Evolutionary conservation across 139 green algal species (phyloP), one percentile per base, ranked within the genome.

Genomic region (Auxenochlorella pyrenoidosa): DNA sequence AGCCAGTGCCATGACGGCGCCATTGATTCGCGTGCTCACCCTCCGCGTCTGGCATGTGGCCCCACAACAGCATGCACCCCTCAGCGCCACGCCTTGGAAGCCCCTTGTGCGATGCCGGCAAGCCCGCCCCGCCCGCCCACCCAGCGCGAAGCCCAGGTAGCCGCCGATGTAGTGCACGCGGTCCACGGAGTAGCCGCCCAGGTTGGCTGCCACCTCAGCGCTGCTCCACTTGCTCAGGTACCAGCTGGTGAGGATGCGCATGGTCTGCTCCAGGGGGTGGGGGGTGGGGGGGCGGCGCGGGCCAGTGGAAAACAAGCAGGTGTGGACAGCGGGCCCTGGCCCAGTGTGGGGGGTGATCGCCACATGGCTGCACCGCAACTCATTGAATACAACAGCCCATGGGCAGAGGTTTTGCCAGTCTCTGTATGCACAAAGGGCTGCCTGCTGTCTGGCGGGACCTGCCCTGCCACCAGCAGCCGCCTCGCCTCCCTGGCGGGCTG

Each of bases 241-340:
- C 91, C 91, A 94, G 85, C 91, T 93, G 75, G 91, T 94, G 41
- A 94, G 84, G 34, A 93, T 84, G 59, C 88, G 86, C 32, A 80
- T n/a, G 41, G 87, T 78, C 83, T 93, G 89, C 2, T n/a, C 15
- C 6, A 0, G n/a, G 32, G 32, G 15, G 18, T 0, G 75, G 44
- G 73, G 40, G 21, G 73, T 13, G 36, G 2, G 21, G 47, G 15
- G 16, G 1, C 44, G 43, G 2, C 8, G 75, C 24, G 28, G 10
- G 68, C 43, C n/a, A n/a, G n/a, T n/a, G n/a, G n/a, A n/a, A n/a
- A n/a, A n/a, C n/a, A n/a, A n/a, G n/a, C n/a, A n/a, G n/a, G n/a
- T n/a, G n/a, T n/a, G n/a, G n/a, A n/a, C n/a, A n/a, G n/a, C n/a
- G n/a, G n/a, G n/a, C n/a, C n/a, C n/a, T n/a, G n/a, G n/a, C n/a